Evolutionary conservation across 176 grass and related monocot genomes (phyloP).

Genomic region (Raddia distichophylla): DNA sequence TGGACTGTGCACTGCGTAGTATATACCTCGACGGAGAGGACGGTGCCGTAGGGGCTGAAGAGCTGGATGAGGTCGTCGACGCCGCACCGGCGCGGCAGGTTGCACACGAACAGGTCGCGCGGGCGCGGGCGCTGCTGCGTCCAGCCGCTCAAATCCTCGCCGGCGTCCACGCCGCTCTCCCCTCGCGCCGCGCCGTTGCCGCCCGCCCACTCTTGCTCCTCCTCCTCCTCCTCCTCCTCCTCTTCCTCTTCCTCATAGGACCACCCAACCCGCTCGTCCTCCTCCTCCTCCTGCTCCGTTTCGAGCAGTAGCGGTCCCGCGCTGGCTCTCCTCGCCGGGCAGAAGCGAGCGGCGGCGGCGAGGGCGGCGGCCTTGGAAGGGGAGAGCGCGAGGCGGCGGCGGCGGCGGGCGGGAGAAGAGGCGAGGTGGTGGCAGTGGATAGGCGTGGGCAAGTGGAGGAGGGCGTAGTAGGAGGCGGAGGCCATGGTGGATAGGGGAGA

Average conservation of each 20-base stretch:
- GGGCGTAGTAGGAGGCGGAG: neutral
- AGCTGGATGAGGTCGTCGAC: constrained; percentile 59
- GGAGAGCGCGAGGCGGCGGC: neutral
- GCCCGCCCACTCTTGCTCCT: constrained; percentile 50
- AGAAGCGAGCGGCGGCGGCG: neutral
- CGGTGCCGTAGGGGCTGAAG: constrained; percentile 61
- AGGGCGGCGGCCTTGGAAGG: neutral
- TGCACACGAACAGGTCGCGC: constrained; percentile 72
- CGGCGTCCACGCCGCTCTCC: constrained; percentile 36
- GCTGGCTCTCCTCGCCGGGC: constrained; percentile 27
- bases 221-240: constrained; percentile 24
- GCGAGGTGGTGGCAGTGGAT: neutral
- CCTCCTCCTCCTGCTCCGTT: constrained; percentile 7
- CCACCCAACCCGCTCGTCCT: neutral
- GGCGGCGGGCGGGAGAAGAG: neutral
- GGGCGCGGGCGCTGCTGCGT: constrained; percentile 44
- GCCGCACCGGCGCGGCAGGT: constrained; percentile 62
- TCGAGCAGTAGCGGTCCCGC: constrained; percentile 19
- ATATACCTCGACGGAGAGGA: constrained; percentile 69
- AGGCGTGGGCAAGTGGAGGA: constrained; percentile 28
- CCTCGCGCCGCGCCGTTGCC: constrained; percentile 41
- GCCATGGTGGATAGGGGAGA: constrained; percentile 21
- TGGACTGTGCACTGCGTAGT: neutral
- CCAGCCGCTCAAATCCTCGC: constrained; percentile 36
- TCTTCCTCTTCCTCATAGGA: neutral